phyloP scores from a whole-genome alignment of 2,329 filamentous ascomycete genomes.

The Neocatenulostroma microsporum region DNA sequence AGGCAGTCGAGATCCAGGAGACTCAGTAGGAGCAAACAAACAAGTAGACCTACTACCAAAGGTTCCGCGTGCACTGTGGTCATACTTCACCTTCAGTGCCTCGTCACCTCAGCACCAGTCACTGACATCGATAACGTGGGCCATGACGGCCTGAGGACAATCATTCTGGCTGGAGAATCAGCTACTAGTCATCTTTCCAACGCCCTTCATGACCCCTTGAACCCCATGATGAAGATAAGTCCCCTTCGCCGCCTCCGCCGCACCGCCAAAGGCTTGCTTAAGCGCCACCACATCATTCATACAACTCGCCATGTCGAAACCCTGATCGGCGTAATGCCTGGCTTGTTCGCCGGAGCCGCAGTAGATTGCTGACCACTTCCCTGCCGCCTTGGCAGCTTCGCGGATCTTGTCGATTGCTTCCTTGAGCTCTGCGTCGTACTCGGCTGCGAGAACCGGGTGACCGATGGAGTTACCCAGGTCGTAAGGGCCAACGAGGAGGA shows the following conservation, averaged over 20 bases:
- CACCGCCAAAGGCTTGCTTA: conserved; percentile 21
- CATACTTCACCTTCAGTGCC: no score
- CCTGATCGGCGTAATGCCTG: conserved; percentile 44
- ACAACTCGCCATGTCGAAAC: conserved; percentile 47
- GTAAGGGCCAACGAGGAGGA: conserved; percentile 48
- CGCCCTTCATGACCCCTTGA: conserved; percentile 17
- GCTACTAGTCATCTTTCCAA: conserved; percentile 15
- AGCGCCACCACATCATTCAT: conserved; percentile 27
- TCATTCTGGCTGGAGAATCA: no score
- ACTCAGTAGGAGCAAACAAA: no score
- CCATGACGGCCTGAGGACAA: no score
- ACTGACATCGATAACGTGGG: no score
- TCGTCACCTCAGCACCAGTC: no score
- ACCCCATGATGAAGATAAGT: conserved; percentile 18
- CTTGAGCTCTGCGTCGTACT: conserved; percentile 41
- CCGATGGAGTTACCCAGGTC: conserved; percentile 53
- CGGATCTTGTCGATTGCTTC: conserved; percentile 46
- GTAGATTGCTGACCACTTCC: conserved; percentile 50
- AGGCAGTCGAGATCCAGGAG: no score
- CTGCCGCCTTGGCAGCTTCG: conserved; percentile 44
- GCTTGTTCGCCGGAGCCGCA: conserved; percentile 47
- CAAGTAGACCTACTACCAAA: no score
- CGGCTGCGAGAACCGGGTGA: conserved; percentile 39
- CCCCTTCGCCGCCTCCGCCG: conserved; percentile 21
- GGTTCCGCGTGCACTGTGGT: no score